A percentile compares a stretch with the other conserved stretches of the same genome.
Conservation (phyloP, 148 eudicot species). For the Chenopodium berlandieri region DNA sequence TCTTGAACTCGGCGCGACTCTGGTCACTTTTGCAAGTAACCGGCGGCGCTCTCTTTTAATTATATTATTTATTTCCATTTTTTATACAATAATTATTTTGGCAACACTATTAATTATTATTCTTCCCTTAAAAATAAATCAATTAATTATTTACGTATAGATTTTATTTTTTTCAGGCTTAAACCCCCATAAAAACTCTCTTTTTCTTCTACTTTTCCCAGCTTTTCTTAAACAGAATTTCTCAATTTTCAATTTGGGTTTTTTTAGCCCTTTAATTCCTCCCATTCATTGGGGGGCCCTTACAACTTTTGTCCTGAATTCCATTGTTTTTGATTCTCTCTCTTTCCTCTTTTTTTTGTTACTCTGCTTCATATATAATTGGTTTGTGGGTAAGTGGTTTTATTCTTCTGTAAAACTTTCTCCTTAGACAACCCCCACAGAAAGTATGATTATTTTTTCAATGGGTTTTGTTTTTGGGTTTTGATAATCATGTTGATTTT, state of each 20-base stretch:
- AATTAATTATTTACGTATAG: too few relatives aligned
- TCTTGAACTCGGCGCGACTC: conserved; percentile 16
- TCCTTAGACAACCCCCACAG: not conserved
- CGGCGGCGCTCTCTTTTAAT: conserved; percentile 24
- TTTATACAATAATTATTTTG: too few relatives aligned
- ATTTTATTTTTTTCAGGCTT: not conserved
- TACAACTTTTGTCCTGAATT: conserved; percentile 16
- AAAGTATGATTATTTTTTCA: conserved; percentile 14
- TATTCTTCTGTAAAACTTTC: not conserved
- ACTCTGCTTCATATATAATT: not conserved
- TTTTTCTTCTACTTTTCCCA: too few relatives aligned
- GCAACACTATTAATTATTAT: not conserved
- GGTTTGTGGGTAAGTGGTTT: not conserved
- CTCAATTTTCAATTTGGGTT: not conserved
- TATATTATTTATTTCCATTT: too few relatives aligned
- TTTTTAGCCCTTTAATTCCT: conserved; percentile 25
- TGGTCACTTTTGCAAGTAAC: conserved; percentile 13
- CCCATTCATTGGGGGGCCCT: conserved; percentile 19
- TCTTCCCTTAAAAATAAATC: not conserved
- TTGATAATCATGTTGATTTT: conserved; percentile 15
- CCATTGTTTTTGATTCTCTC: conserved; percentile 26
- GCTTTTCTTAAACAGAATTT: not conserved
- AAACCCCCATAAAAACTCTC: conserved; percentile 19
- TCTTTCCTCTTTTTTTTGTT: not conserved
- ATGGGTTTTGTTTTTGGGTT: conserved; percentile 1